Conservation (phyloP, 139 green algal genomes). For the Picocystis salinarum region DNA sequence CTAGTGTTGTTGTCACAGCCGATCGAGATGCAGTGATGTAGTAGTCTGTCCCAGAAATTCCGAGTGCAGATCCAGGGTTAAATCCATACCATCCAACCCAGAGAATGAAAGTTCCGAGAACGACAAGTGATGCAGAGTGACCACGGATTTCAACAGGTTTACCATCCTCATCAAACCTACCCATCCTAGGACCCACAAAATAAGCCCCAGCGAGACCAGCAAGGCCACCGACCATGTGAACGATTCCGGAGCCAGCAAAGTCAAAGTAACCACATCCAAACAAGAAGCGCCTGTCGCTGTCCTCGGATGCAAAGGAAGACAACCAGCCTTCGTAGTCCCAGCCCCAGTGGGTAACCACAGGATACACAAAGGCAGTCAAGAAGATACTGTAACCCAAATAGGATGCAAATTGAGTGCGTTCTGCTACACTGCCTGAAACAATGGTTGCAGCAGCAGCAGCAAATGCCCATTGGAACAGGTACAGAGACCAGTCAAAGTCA, state of each 20-base stretch:
- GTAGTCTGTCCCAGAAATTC: conserved; percentile 16
- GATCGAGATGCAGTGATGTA: no score
- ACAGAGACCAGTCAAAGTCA: conserved; percentile 7
- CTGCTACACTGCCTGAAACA: conserved; percentile 41
- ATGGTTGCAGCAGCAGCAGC: conserved; percentile 51
- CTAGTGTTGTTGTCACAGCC: conserved; percentile 69
- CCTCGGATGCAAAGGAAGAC: conserved; percentile 16
- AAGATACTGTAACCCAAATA: conserved; percentile 44
- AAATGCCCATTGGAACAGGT: conserved; percentile 31
- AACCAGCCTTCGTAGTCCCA: conserved; percentile 34
- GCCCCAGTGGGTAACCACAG: conserved; percentile 38
- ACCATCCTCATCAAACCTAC: conserved; percentile 13
- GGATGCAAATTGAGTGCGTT: conserved; percentile 27
- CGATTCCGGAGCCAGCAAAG: conserved; percentile 36
- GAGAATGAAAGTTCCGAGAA: conserved; percentile 50
- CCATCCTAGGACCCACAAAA: conserved; percentile 9
- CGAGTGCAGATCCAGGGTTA: conserved; percentile 31
- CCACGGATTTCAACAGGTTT: conserved; percentile 5
- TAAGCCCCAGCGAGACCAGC: conserved; percentile 15
- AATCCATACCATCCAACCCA: conserved; percentile 71
- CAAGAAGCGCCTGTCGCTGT: conserved; percentile 1
- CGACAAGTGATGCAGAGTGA: conserved; percentile 27
- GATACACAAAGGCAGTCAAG: conserved; percentile 49
- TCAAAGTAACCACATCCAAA: conserved; percentile 37
- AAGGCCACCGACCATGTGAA: conserved; percentile 58